Evolutionary conservation across 2,329 filamentous ascomycete species (phyloP).

Genomic region (Drechmeria coniospora): DNA sequence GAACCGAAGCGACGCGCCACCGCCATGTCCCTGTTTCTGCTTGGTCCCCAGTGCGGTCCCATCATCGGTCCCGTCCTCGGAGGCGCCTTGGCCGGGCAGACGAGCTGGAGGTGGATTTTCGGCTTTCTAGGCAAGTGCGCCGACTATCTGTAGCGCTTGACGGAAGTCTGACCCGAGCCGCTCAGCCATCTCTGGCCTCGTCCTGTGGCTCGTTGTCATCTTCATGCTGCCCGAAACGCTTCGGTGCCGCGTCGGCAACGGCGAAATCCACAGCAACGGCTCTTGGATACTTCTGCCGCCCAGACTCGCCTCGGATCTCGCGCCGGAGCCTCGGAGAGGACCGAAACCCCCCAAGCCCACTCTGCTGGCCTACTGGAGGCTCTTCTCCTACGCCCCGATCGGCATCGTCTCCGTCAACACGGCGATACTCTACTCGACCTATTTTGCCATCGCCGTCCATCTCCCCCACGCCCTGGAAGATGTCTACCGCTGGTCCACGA

Average conservation of each 20-base stretch:
- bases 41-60: slow-evolving; percentile 28
- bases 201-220: slow-evolving; percentile 13
- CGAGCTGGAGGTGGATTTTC: slow-evolving; percentile 28
- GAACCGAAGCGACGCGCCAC: slow-evolving; percentile 22
- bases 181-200: slow-evolving; percentile 13
- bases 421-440: slow-evolving; percentile 16
- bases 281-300: slow-evolving; percentile 9
- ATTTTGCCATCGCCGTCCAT: slow-evolving; percentile 16
- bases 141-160: no score
- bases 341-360: slow-evolving; percentile 15
- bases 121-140: slow-evolving; percentile 19
- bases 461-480: slow-evolving; percentile 14
- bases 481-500: slow-evolving; percentile 18
- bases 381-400: slow-evolving; percentile 17
- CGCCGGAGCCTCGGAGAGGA: slow-evolving; percentile 9
- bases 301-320: slow-evolving; percentile 9
- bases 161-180: no score
- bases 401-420: slow-evolving; percentile 17
- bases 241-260: slow-evolving; percentile 27
- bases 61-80: slow-evolving; percentile 27
- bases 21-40: slow-evolving; percentile 24
- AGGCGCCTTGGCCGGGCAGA: slow-evolving; percentile 18
- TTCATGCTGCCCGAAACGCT: slow-evolving; percentile 30
- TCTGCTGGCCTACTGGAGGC: slow-evolving; percentile 10
- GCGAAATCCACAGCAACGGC: slow-evolving; percentile 10